phyloP scores from a whole-genome alignment of 73 alveolate genomes.

The Blepharisma japonicum region DNA sequence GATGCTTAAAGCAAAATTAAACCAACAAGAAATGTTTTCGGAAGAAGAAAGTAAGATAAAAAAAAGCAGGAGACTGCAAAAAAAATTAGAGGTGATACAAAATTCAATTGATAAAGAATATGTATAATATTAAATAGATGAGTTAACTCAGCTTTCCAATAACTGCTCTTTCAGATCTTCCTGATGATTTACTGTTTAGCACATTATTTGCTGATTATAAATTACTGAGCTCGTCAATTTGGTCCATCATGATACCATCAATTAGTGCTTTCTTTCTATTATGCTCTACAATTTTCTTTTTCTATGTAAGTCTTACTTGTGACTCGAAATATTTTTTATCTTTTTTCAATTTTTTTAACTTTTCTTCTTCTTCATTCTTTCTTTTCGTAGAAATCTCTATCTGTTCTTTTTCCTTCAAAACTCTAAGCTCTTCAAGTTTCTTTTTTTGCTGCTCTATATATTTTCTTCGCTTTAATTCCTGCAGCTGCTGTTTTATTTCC shows the following conservation, averaged over 20 bases:
- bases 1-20: too few relatives aligned
- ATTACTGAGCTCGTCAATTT: conserved; percentile 15
- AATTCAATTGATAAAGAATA: too few relatives aligned
- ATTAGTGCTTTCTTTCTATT: conserved; percentile 7
- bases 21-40: too few relatives aligned
- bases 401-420: conserved; percentile 10
- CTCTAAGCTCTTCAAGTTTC: conserved; percentile 22
- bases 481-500: not conserved
- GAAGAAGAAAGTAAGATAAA: too few relatives aligned
- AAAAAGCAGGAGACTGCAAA: too few relatives aligned
- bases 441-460: conserved; percentile 31
- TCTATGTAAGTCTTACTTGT: not conserved
- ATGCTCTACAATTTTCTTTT: conserved; percentile 24
- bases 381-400: not conserved
- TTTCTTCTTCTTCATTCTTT: conserved; percentile 5
- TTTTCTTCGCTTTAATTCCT: conserved; percentile 26
- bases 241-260: conserved; percentile 19
- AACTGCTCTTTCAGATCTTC: not conserved
- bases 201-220: not conserved
- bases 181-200: not conserved
- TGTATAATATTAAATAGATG: too few relatives aligned
- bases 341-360: not conserved
- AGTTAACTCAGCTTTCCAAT: too few relatives aligned
- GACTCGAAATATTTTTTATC: not conserved
- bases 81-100: too few relatives aligned